These are phyloP conservation scores for Gaertneriomyces sp. DNA, from an alignment of 192 early-diverging fungal genomes.

Conservation along the genomic window DNA sequence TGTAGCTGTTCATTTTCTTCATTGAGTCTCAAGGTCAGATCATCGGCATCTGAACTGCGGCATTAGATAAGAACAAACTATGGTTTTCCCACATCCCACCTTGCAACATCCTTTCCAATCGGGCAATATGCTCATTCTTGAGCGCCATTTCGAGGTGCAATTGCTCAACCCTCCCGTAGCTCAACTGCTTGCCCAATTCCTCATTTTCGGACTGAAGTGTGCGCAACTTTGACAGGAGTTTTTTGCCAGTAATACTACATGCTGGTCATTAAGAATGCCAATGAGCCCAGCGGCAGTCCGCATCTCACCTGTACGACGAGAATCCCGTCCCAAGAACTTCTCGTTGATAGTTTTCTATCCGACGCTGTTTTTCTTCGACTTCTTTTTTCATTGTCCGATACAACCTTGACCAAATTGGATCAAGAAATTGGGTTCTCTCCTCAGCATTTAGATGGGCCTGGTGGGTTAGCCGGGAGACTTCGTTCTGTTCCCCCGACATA, in stretches of 20 bases:
- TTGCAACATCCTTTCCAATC: slow-evolving; percentile 4
- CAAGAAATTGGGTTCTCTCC: slow-evolving; percentile 13
- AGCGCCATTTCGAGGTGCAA: slow-evolving; percentile 21
- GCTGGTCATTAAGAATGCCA: not conserved
- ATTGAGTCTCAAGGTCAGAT: no score
- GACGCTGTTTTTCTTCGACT: slow-evolving; percentile 28
- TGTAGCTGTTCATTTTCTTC: no score
- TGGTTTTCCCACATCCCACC: not conserved
- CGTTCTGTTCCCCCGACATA: no score
- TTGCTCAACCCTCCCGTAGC: slow-evolving; percentile 25
- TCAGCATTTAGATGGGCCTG: slow-evolving; percentile 11
- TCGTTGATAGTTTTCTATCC: slow-evolving; percentile 29
- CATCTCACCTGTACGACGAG: slow-evolving; percentile 23
- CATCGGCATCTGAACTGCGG: no score
- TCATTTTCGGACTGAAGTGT: slow-evolving; percentile 31
- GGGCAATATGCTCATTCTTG: slow-evolving; percentile 6
- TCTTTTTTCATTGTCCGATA: slow-evolving; percentile 30
- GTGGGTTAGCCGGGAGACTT: not conserved
- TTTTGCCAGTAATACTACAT: slow-evolving; percentile 31
- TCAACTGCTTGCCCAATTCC: slow-evolving; percentile 33
- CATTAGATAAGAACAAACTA: no score
- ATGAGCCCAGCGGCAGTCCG: not conserved
- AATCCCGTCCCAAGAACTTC: slow-evolving; percentile 26
- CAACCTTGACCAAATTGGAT: slow-evolving; percentile 21
- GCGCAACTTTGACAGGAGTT: slow-evolving; percentile 20